Percentiles rank a stretch among this genome's conserved stretches.
These are phyloP conservation scores for Gillenia trifoliata DNA, from an alignment of 306 rosid genomes.

Conservation along the genomic window DNA sequence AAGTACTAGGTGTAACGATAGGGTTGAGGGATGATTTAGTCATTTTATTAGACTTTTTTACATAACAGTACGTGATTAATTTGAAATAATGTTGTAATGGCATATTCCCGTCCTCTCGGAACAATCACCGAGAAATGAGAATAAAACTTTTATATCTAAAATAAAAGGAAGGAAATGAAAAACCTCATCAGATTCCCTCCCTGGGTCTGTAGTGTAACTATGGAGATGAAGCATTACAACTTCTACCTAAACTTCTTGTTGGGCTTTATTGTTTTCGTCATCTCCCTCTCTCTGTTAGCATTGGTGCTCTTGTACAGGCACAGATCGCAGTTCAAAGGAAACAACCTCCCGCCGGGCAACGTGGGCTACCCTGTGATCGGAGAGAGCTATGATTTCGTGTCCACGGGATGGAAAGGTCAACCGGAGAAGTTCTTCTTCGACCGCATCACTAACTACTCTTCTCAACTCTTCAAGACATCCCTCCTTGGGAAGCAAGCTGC, in stretches of 20 bases:
- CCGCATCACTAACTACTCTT: background rate
- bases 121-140: too few species aligned
- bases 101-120: too few species aligned
- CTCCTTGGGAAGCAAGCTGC: background rate
- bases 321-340: background rate
- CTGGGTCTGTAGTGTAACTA: too few species aligned
- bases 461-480: background rate
- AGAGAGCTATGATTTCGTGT: background rate
- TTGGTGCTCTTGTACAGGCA: background rate
- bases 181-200: too few species aligned
- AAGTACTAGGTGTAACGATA: too few species aligned
- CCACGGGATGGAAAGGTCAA: background rate
- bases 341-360: background rate
- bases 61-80: too few species aligned
- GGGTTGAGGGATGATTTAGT: too few species aligned
- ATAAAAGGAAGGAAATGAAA: too few species aligned
- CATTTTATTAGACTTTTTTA: too few species aligned
- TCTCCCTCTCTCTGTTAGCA: background rate
- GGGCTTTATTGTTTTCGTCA: background rate
- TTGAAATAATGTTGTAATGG: too few species aligned
- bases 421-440: background rate
- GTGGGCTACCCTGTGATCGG: background rate
- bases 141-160: too few species aligned
- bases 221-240: too few species aligned
- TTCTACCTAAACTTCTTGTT: background rate